Evolutionary conservation across 371 early-diverging fungal genomes (phyloP).

Genomic region (Batrachochytrium dendrobatidis): DNA sequence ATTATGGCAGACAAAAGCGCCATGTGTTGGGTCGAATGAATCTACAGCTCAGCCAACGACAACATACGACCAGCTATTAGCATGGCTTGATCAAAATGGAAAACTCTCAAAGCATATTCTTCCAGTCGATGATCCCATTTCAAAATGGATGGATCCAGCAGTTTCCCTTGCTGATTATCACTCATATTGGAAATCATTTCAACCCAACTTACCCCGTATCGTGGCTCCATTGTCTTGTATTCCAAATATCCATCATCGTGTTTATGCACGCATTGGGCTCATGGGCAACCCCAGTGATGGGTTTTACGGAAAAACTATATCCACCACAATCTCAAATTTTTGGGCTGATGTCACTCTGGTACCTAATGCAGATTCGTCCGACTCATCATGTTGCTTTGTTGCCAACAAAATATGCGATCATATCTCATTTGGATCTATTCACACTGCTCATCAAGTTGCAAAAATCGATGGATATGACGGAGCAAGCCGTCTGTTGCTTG

Average conservation of each 20-base stretch:
- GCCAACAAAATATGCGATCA: slow-evolving; percentile 44
- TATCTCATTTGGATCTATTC: slow-evolving; percentile 34
- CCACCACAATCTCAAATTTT: slow-evolving; percentile 57
- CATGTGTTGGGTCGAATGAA: too few species aligned
- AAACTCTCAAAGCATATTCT: not conserved
- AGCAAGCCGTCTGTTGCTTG: slow-evolving; percentile 49
- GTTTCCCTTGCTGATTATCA: slow-evolving; percentile 2
- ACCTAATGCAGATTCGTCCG: slow-evolving; percentile 34
- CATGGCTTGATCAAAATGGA: not conserved
- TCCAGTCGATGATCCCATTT: not conserved
- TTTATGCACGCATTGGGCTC: slow-evolving; percentile 60
- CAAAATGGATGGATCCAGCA: not conserved
- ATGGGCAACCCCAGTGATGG: slow-evolving; percentile 71
- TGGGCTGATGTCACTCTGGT: slow-evolving; percentile 53
- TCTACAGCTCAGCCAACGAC: too few species aligned
- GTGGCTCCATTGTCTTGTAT: not conserved
- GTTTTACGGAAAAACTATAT: slow-evolving; percentile 59
- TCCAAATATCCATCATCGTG: slow-evolving; percentile 4
- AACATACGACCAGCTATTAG: not conserved
- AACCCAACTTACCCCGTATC: not conserved
- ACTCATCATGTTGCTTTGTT: slow-evolving; percentile 35
- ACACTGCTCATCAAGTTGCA: slow-evolving; percentile 30
- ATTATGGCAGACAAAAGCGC: too few species aligned
- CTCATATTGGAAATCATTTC: not conserved
- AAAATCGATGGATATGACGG: slow-evolving; percentile 54